Conservation (phyloP, 768 basidiomycete species). For the Lactarius psammicola region DNA sequence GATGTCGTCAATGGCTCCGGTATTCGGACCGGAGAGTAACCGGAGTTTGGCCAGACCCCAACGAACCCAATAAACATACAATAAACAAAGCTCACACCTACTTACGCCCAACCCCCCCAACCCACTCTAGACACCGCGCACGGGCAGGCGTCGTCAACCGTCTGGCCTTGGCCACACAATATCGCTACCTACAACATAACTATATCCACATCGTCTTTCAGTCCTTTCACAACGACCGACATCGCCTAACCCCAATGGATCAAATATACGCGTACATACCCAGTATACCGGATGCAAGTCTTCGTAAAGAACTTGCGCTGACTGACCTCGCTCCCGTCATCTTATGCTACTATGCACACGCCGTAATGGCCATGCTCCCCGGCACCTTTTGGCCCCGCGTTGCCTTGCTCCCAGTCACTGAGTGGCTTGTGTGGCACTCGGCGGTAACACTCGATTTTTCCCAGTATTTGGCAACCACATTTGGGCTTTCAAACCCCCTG, state of each 20-base stretch:
- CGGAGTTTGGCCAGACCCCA: no score
- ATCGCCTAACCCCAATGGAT: background rate
- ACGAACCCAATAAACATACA: no score
- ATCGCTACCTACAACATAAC: conserved; percentile 21
- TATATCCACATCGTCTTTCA: no score
- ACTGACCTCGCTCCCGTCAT: conserved; percentile 15
- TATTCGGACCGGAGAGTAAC: background rate
- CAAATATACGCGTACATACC: background rate
- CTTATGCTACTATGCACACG: conserved; percentile 22
- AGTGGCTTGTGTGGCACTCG: conserved; percentile 17
- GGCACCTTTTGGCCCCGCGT: conserved; percentile 9
- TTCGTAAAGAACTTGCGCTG: conserved; percentile 4
- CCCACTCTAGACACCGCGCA: no score
- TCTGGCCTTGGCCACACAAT: background rate
- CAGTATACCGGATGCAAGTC: conserved; percentile 11
- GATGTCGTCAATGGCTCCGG: no score
- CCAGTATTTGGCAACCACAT: background rate
- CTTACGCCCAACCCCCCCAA: background rate
- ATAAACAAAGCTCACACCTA: no score
- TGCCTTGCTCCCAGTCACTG: conserved; percentile 22
- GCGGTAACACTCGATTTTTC: conserved; percentile 16
- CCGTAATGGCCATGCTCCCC: conserved; percentile 22
- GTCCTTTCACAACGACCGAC: background rate
- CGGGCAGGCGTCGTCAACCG: background rate
- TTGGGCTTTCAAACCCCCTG: conserved; percentile 1